These are phyloP conservation scores for Kickxella alabastrina DNA, from an alignment of 192 early-diverging fungal genomes.

Conservation along the genomic window DNA sequence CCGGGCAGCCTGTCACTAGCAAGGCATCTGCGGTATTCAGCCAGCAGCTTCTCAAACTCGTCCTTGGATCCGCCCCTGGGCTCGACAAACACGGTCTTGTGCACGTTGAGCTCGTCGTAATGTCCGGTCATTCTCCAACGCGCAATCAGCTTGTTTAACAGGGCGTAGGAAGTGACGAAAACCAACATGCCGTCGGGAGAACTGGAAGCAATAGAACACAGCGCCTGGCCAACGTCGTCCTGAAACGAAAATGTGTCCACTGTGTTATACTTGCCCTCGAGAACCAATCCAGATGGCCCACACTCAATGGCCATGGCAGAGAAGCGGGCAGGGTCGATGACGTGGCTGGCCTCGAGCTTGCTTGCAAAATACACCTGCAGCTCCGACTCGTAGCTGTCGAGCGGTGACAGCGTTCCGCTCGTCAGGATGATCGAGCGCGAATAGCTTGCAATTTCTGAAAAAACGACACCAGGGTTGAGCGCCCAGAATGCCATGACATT, in stretches of 20 bases:
- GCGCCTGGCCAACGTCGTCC: constrained; percentile 53
- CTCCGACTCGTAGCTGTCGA: constrained; percentile 58
- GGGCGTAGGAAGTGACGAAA: constrained; percentile 47
- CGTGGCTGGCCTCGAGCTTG: constrained; percentile 61
- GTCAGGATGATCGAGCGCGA: constrained; percentile 57
- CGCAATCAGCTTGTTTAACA: constrained; percentile 37
- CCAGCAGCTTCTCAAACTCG: constrained; percentile 40
- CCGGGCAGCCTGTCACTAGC: constrained; percentile 5
- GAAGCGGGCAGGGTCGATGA: constrained; percentile 60
- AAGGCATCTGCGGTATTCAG: constrained; percentile 28
- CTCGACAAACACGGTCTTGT: constrained; percentile 43
- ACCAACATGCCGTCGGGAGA: constrained; percentile 47
- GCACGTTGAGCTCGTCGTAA: constrained; percentile 14
- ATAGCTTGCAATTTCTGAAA: constrained; percentile 35
- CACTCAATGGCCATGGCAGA: constrained; percentile 54
- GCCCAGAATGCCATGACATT: constrained; percentile 42
- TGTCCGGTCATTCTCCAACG: constrained; percentile 44
- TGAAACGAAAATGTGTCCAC: constrained; percentile 50
- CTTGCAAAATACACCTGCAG: constrained; percentile 53
- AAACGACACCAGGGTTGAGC: constrained; percentile 35
- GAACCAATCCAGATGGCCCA: constrained; percentile 37
- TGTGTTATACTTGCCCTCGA: constrained; percentile 48
- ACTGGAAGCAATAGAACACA: constrained; percentile 29
- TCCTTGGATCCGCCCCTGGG: constrained; percentile 32
- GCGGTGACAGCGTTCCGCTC: constrained; percentile 66